Base-by-base conservation (phyloP, 129 eudicot species). In the Centrapalus pauciflorus region DNA sequence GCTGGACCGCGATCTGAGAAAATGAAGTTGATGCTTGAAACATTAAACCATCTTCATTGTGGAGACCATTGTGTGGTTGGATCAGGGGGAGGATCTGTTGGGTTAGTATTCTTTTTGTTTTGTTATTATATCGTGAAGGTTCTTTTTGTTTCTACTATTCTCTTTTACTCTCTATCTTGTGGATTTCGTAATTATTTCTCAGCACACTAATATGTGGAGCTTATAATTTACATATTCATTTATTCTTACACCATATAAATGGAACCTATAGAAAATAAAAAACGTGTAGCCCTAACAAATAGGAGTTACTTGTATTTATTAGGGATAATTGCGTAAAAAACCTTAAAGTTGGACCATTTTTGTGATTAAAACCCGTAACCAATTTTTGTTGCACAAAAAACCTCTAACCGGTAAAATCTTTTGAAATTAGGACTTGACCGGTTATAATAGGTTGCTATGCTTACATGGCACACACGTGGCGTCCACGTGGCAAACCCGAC, bases 11-110 rank as follows among this genome's bases (percentile, higher is more conserved):
- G 73, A 50, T 75, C 89, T 17, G 75, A 66, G 60, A 80, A 78
- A 76, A 85, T 89, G 87, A 83, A 70, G 67, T 64, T 78, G 63
- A 76, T 89, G 78, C 90, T 89, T 64, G 80, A 83, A 69, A 71
- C 67, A 57, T 61, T 89, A 62, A 85, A 89, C 55, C 81, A 89
- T 67, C 71, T 77, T 77, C 93, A 89, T 43, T 82, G 80, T 57
- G 82, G 76, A 52, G 83, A 79, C 57, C 76, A 78, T 37, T 89
- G 93, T 77, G 61, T 67, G 82, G 77, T 83, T 55, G 96, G 96
- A 57, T 85, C 89, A 25, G 95, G 95, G 34, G 95, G 95, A 67
- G 95, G 89, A 64, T 87, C 95, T 76, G 95, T 87, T 14, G 95
- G 95, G 95, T 87, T 50, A 28, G 89, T 86, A 43, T 46, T 71